These are phyloP conservation scores for Monosporascus sp. DNA, from an alignment of 2,329 filamentous ascomycete genomes.

Conservation along the genomic window DNA sequence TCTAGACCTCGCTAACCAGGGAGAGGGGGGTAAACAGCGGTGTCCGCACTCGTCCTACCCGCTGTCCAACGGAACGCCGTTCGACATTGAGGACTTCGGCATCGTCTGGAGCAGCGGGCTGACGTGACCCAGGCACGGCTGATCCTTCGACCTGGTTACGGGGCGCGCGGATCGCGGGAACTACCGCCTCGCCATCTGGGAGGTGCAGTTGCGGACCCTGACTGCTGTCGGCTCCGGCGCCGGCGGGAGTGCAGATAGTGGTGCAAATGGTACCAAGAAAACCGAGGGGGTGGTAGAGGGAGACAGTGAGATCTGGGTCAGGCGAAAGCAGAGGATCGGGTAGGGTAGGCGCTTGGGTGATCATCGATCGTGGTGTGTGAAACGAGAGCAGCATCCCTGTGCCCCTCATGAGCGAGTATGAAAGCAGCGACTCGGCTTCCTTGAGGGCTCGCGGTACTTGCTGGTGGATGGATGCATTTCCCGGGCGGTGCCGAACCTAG, in stretches of 20 bases:
- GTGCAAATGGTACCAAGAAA: background rate
- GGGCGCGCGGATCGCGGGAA: constrained; percentile 56
- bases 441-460: too few species aligned
- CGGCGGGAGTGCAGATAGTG: background rate
- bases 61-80: constrained; percentile 55
- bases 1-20: too few species aligned
- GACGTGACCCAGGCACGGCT: constrained; percentile 63
- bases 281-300: constrained; percentile 1
- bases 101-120: constrained; percentile 56
- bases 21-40: constrained; percentile 33
- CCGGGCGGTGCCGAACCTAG: too few species aligned
- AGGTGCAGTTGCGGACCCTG: constrained; percentile 47
- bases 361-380: too few species aligned
- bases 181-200: constrained; percentile 59
- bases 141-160: constrained; percentile 65
- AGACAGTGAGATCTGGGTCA: constrained; percentile 23
- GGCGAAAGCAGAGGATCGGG: constrained; percentile 27
- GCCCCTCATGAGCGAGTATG: too few species aligned
- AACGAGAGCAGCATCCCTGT: too few species aligned
- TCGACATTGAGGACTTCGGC: constrained; percentile 71
- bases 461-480: too few species aligned
- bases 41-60: constrained; percentile 66
- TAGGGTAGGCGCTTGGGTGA: constrained; percentile 1
- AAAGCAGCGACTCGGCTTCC: too few species aligned
- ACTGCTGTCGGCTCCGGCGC: background rate